Base-by-base conservation (phyloP, 352 stramenopile genomes). In the Globisporangium cystogenes region DNA sequence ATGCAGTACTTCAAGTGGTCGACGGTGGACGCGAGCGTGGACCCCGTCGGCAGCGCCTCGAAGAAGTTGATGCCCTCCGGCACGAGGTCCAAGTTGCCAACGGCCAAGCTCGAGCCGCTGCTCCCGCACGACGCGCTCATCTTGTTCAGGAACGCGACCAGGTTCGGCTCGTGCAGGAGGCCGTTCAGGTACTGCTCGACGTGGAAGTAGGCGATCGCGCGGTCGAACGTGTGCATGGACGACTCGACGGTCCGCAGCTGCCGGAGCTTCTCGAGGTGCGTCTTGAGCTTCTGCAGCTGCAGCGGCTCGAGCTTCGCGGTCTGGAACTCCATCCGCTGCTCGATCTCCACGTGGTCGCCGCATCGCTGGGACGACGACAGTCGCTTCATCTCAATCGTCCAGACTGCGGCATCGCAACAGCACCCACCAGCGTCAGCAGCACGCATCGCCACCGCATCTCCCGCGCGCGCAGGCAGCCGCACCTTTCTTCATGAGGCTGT, bases 131-230 rank as follows among this genome's bases (percentile, higher is more conserved):
- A 69, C 0, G 70, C 66, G 43, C 62, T 85, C 71, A 86, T 89
- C 57, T 88, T 87, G 65, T 90, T 90, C 44, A 90, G 29, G 46
- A 78, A 82, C 2, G 64, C 66, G 4, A 93, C 70, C 21, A 93
- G 70, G 36, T 60, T 62, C 1, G 77, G 70, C 24, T 90, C 77
- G 49, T 90, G 75, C n/a, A 92, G 45, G 8, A 95, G 68, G 21
- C 77, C 72, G 40, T 90, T 90, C 33, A 95, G 43, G 48, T 90
- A 88, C 51, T 92, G 82, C 44, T 95, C 84, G 15, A 95, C 72
- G 53, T 89, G 80, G 36, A 95, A 88, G 53, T 80, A 95, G 1
- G 79, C 78, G 14, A 87, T 69, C 1, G 84, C 82, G 7, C 84
- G 80, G 50, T 95, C 82, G 53, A 82, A 89, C 4, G 80, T 89